phyloP scores from a whole-genome alignment of 2,329 filamentous ascomycete genomes.

The Paramyrothecium roridum region DNA sequence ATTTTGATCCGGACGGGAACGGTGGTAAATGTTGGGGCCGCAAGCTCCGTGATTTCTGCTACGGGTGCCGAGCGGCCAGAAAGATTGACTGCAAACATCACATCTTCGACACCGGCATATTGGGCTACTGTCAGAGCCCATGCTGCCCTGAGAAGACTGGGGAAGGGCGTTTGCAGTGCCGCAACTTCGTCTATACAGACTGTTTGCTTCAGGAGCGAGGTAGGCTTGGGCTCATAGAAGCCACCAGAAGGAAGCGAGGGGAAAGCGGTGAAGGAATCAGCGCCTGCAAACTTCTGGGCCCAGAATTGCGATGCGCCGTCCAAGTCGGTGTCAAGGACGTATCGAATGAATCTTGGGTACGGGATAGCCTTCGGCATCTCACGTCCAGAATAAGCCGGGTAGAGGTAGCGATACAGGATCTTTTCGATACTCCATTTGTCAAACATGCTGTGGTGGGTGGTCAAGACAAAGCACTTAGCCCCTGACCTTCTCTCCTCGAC shows the following conservation, averaged over 20 bases:
- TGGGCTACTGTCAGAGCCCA: neutral
- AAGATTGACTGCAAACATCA: conserved; percentile 6
- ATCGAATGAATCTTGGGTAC: too few species aligned
- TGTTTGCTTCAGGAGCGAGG: too few species aligned
- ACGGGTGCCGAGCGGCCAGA: conserved; percentile 5
- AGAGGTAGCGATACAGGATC: too few species aligned
- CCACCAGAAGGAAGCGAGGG: too few species aligned
- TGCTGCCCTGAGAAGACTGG: neutral
- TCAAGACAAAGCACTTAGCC: conserved; percentile 11
- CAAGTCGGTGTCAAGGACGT: too few species aligned
- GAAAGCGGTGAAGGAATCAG: too few species aligned
- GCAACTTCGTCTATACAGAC: too few species aligned
- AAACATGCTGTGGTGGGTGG: conserved; percentile 18
- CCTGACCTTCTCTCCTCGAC: neutral
- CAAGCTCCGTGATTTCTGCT: conserved; percentile 2
- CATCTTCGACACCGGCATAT: neutral
- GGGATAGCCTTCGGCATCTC: too few species aligned
- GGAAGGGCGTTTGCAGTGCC: neutral
- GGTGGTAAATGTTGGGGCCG: conserved; percentile 6
- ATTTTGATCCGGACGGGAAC: conserved; percentile 1
- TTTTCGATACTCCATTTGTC: conserved; percentile 12
- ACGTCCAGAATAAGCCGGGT: too few species aligned
- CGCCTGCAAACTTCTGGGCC: too few species aligned
- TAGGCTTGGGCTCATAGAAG: too few species aligned
- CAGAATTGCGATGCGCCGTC: too few species aligned